These are phyloP conservation scores for Luffa acutangula DNA, from an alignment of 306 rosid genomes.

Conservation along the genomic window DNA sequence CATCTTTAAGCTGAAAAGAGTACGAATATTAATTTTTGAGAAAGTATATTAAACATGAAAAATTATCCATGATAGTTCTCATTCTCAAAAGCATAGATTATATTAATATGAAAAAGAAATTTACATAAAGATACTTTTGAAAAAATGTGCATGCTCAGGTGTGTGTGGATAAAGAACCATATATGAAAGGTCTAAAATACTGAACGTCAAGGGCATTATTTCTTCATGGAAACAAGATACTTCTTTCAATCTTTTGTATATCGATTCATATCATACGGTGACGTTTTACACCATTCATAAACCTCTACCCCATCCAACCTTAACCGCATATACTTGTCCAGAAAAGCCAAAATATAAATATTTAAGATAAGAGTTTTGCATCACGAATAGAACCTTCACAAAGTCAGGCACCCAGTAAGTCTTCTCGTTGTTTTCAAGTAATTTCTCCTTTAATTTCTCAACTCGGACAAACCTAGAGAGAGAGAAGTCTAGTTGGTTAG, in stretches of 20 bases:
- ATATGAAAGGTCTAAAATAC: neutral
- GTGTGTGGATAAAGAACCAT: neutral
- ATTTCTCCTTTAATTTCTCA: conserved; percentile 64
- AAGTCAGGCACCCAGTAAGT: conserved; percentile 98
- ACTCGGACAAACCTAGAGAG: conserved; percentile 77
- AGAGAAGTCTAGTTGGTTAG: neutral
- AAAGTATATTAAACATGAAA: neutral
- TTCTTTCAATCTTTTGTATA: neutral
- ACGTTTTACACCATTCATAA: neutral
- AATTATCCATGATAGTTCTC: neutral
- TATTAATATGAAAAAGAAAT: neutral
- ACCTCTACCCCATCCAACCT: neutral
- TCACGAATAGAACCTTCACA: conserved; percentile 52
- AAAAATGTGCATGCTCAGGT: too few species aligned
- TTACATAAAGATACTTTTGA: neutral
- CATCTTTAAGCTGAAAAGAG: neutral
- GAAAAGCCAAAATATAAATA: neutral
- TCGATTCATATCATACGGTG: neutral
- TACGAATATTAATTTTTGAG: neutral
- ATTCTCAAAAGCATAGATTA: neutral
- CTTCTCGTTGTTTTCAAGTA: conserved; percentile 77
- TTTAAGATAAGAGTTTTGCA: neutral
- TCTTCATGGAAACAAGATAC: neutral
- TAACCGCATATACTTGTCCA: neutral
- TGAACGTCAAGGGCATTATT: neutral